phyloP scores from a whole-genome alignment of 192 early-diverging fungal genomes.

The Mortierella antarctica region DNA sequence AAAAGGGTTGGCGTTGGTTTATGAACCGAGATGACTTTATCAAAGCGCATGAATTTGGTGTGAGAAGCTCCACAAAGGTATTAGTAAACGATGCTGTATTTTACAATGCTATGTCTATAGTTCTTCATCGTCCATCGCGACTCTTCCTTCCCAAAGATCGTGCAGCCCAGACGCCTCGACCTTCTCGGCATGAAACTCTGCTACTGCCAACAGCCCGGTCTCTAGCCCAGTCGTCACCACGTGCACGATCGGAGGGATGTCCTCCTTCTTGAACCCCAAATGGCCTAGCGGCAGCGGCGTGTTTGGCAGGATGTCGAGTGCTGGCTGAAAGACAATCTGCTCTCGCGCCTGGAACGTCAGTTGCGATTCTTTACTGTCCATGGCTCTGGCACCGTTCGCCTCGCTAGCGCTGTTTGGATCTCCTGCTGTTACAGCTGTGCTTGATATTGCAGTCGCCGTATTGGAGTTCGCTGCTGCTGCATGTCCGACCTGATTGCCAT shows the following conservation, averaged over 20 bases:
- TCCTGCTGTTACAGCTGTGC: background rate
- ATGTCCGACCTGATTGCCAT: background rate
- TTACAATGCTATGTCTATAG: background rate
- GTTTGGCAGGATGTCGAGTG: constrained; percentile 44
- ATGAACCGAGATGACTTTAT: no score
- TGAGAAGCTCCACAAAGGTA: no score
- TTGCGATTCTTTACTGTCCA: background rate
- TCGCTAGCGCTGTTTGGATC: background rate
- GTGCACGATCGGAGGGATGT: constrained; percentile 50
- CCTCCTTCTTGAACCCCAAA: constrained; percentile 50
- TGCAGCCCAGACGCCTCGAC: constrained; percentile 42
- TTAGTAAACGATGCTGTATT: no score
- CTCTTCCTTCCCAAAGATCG: constrained; percentile 47
- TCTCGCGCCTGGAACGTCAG: constrained; percentile 39
- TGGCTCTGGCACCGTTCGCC: background rate
- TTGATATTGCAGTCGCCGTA: no score
- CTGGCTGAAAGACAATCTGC: constrained; percentile 47
- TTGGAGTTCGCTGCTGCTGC: no score
- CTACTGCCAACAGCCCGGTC: constrained; percentile 28
- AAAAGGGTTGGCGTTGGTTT: no score
- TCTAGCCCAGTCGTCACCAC: constrained; percentile 33
- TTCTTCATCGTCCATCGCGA: constrained; percentile 28
- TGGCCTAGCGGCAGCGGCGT: constrained; percentile 46
- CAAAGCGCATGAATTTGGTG: no score
- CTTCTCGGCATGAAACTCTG: constrained; percentile 44